Evolutionary conservation across 2,329 filamentous ascomycete species (phyloP), one percentile per base, ranked within the genome.

Genomic region (Colletotrichum theobromicola): DNA sequence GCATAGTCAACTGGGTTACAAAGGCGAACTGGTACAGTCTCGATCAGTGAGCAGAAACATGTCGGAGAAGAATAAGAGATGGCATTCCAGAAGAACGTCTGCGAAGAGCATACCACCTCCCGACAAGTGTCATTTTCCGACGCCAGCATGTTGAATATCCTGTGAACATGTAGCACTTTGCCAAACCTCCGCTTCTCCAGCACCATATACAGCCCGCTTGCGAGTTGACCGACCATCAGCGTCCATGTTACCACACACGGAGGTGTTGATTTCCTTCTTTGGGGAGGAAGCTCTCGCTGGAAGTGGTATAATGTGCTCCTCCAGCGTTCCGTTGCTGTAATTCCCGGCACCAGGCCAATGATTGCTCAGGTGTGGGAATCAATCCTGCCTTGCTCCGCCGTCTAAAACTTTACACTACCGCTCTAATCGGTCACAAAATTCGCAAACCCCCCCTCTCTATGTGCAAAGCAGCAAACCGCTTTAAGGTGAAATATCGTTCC

Each of bases 401-500:
- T 68, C 66, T 68, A 72, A 61, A 55, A 60, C 58, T 72, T 75
- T 75, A 75, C 72, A 75, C 10, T 60, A 72, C 62, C 72, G 62
- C 58, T 75, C 68, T 75, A 64, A 63, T 67, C 57, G 72, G 68
- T 72, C 37, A 67, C 70, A 35, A 55, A 61, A 30, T 58, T 75
- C 57, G 62, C 62, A 42, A 50, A 75, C 42, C 46, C 32, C 46
- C 32, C 42, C 37, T 32, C n/a, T 67, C 62, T 72, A 72, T 75
- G 55, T 74, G 72, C 68, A 62, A 21, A 66, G 62, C 68, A 28
- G 42, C 42, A 35, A 42, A 37, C 53, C 46, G 46, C 32, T 55
- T 75, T 62, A 75, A 63, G 62, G 61, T 35, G 34, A 50, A 26
- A 69, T 76, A 72, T 88, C 84, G 76, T 91, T 91, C 75, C 87